Percentiles rank a stretch among this genome's conserved stretches.
phyloP scores from a whole-genome alignment of 2,329 filamentous ascomycete genomes.

The Aspergillus hortae region DNA sequence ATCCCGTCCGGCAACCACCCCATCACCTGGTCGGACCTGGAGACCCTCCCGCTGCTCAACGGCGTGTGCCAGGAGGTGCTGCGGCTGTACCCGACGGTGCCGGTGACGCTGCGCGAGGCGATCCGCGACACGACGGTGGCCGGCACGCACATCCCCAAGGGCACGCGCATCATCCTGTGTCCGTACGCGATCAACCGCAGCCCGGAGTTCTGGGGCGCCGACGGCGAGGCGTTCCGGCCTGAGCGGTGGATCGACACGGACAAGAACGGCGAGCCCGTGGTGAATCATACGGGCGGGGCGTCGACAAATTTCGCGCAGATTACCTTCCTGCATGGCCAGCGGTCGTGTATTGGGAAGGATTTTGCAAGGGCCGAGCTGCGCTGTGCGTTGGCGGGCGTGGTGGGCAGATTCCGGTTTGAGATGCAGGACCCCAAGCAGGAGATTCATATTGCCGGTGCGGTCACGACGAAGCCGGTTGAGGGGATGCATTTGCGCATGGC shows the following conservation, averaged over 20 bases:
- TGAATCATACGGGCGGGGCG: conserved; percentile 52
- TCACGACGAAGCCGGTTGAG: conserved; percentile 38
- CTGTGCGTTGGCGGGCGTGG: conserved; percentile 37
- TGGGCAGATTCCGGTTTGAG: conserved; percentile 33
- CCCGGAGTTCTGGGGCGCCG: conserved; percentile 67
- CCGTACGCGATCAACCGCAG: conserved; percentile 70
- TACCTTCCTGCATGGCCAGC: conserved; percentile 38
- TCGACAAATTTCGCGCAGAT: conserved; percentile 37
- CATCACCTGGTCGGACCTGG: conserved; percentile 47
- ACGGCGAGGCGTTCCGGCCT: conserved; percentile 70
- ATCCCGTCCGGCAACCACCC: conserved; percentile 38
- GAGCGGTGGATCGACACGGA: conserved; percentile 66
- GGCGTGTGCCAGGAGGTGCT: conserved; percentile 75
- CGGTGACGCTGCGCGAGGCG: conserved; percentile 37
- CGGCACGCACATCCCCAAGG: conserved; percentile 63
- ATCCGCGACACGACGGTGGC: conserved; percentile 53
- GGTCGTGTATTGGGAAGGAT: conserved; percentile 39
- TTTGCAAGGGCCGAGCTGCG: conserved; percentile 42
- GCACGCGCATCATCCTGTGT: conserved; percentile 65
- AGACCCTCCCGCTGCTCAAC: conserved; percentile 54
- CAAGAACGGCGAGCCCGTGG: conserved; percentile 49
- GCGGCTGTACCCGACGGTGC: conserved; percentile 40
- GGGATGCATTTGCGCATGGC: conserved; percentile 36
- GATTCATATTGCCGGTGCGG: conserved; percentile 33
- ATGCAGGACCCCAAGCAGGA: conserved; percentile 36